Evolutionary conservation across 2,329 filamentous ascomycete genomes (phyloP).

Genomic region (Sarocladiaceae sp.): DNA sequence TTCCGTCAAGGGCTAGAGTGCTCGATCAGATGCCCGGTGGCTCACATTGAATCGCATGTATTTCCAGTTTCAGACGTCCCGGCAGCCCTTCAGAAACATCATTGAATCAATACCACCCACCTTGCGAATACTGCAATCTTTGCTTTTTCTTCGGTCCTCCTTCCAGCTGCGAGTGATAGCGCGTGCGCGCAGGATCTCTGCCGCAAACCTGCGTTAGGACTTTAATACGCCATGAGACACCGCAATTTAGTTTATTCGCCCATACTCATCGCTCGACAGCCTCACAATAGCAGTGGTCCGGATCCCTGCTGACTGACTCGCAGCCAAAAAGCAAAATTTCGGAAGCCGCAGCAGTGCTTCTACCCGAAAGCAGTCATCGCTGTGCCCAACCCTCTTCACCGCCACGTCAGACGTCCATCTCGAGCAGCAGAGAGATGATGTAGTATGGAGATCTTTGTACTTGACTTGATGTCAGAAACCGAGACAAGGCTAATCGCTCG

Average conservation of each 20-base stretch:
- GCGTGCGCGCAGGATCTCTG: background rate
- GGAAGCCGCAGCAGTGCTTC: too few relatives aligned
- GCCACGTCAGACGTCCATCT: slow-evolving; percentile 2
- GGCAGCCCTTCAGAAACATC: background rate
- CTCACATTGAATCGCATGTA: too few relatives aligned
- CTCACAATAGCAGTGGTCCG: slow-evolving; percentile 1
- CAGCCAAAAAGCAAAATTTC: too few relatives aligned
- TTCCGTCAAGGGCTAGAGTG: too few relatives aligned
- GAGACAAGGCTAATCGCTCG: background rate
- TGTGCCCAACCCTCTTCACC: slow-evolving; percentile 5
- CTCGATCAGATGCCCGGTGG: too few relatives aligned
- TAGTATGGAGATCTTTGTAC: background rate
- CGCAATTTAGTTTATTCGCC: background rate
- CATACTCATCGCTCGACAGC: too few relatives aligned
- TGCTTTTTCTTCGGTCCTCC: slow-evolving; percentile 2
- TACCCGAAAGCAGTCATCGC: background rate
- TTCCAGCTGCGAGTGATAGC: too few relatives aligned
- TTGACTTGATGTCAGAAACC: background rate
- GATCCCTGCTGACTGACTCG: slow-evolving; percentile 8
- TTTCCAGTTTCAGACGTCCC: too few relatives aligned
- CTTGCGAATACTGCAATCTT: too few relatives aligned
- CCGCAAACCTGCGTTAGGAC: slow-evolving; percentile 6
- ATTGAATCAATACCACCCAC: background rate
- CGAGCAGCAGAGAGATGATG: background rate
- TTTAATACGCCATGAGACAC: background rate